Percentiles rank a stretch among this genome's conserved stretches.
These are phyloP conservation scores for Sporothrix dimorphospora DNA, from an alignment of 2,329 filamentous ascomycete genomes.

Conservation along the genomic window DNA sequence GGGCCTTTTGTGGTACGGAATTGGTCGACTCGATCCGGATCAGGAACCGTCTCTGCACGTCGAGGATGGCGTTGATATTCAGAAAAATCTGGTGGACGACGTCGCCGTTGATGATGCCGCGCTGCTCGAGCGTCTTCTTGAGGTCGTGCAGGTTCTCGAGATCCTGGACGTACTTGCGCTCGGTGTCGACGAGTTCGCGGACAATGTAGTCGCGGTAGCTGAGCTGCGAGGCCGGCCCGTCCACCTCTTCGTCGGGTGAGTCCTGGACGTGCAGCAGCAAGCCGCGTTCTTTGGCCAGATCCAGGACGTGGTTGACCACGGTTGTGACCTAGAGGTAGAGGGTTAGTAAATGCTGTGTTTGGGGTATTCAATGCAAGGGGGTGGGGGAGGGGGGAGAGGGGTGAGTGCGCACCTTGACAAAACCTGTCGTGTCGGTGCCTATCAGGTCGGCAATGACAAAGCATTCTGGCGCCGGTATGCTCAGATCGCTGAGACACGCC, in stretches of 20 bases:
- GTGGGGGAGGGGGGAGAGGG: neutral
- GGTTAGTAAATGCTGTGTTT: neutral
- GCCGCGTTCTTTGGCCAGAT: constrained; percentile 78
- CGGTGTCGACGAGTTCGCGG: constrained; percentile 88
- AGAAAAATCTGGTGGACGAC: constrained; percentile 93
- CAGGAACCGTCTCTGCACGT: constrained; percentile 92
- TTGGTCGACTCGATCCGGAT: constrained; percentile 97
- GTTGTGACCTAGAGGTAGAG: constrained; percentile 70
- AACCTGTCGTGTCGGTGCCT: constrained; percentile 92
- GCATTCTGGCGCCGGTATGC: constrained; percentile 77
- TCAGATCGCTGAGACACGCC: constrained; percentile 81
- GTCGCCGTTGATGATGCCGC: constrained; percentile 85
- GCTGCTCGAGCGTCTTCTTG: constrained; percentile 87
- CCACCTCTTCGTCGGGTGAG: constrained; percentile 57
- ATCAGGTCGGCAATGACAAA: constrained; percentile 93
- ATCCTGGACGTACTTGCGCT: constrained; percentile 97
- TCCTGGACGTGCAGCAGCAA: constrained; percentile 67
- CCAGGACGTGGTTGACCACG: constrained; percentile 89
- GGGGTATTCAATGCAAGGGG: neutral
- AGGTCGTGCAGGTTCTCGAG: constrained; percentile 90
- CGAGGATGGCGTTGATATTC: constrained; percentile 91
- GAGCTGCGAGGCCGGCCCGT: constrained; percentile 65
- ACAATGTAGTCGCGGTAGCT: constrained; percentile 84
- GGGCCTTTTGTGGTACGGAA: constrained; percentile 71
- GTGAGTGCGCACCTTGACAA: constrained; percentile 78